Conservation (phyloP, 1,284 basidiomycete genomes). For the Farysia itapuensis region DNA sequence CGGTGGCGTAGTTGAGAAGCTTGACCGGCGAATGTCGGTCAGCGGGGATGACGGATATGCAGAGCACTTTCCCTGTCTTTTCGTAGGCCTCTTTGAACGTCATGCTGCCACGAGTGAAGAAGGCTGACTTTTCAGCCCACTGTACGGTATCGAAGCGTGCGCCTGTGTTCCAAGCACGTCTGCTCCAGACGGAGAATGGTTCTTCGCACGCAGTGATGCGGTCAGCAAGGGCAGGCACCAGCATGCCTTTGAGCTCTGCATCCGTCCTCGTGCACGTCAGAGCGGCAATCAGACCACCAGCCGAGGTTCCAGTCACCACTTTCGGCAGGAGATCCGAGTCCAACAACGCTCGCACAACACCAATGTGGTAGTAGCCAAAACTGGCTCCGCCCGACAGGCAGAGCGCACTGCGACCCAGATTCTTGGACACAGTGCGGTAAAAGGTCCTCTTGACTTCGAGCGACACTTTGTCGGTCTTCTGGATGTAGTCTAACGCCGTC, state of each 20-base stretch:
- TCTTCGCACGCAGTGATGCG: conserved; percentile 91
- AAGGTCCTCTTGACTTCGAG: conserved; percentile 88
- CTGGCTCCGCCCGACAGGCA: conserved; percentile 92
- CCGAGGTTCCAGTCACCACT: conserved; percentile 85
- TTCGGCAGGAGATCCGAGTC: conserved; percentile 84
- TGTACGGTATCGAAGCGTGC: conserved; percentile 86
- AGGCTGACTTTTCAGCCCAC: conserved; percentile 77
- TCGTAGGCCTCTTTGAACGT: conserved; percentile 95
- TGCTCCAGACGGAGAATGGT: conserved; percentile 68
- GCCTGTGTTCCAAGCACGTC: conserved; percentile 80
- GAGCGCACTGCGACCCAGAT: conserved; percentile 84
- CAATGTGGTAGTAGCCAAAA: conserved; percentile 86
- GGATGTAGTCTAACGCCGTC: conserved; percentile 35
- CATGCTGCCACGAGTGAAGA: conserved; percentile 89
- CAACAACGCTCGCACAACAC: conserved; percentile 87
- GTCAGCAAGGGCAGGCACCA: conserved; percentile 66
- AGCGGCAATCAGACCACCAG: conserved; percentile 75
- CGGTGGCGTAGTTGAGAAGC: conserved; percentile 90
- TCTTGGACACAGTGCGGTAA: conserved; percentile 83
- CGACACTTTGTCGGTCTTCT: conserved; percentile 64
- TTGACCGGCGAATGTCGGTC: conserved; percentile 91
- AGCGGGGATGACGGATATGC: conserved; percentile 90
- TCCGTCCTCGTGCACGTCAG: conserved; percentile 85
- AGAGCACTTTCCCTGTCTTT: conserved; percentile 83
- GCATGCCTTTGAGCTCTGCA: conserved; percentile 75